Conservation (phyloP, 805 yeast genomes). For the Lachancea meyersii region DNA sequence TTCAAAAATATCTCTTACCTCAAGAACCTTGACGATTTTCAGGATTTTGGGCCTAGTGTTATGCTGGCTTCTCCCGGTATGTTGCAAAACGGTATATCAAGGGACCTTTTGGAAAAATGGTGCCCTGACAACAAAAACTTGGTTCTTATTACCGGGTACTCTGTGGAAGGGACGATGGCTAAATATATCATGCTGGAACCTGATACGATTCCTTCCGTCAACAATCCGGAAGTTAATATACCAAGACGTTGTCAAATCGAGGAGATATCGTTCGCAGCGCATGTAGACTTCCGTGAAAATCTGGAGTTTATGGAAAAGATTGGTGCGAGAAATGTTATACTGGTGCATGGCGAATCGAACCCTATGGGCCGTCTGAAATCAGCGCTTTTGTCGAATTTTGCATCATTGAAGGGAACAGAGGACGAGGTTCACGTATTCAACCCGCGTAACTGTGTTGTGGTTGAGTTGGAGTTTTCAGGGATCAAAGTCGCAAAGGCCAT, state of each 20-base stretch:
- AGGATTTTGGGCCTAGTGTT: slow-evolving; percentile 93
- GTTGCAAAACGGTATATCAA: slow-evolving; percentile 92
- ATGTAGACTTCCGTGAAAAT: slow-evolving; percentile 93
- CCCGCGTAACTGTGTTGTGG: slow-evolving; percentile 83
- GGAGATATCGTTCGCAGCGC: slow-evolving; percentile 98
- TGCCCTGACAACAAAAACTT: slow-evolving; percentile 92
- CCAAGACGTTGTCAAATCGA: slow-evolving; percentile 86
- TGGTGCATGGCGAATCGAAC: slow-evolving; percentile 95
- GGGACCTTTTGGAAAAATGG: slow-evolving; percentile 91
- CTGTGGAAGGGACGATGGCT: slow-evolving; percentile 98
- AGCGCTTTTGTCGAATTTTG: slow-evolving; percentile 81
- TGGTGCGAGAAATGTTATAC: slow-evolving; percentile 74
- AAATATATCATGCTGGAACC: slow-evolving; percentile 85
- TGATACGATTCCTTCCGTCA: slow-evolving; percentile 72
- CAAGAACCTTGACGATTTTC: slow-evolving; percentile 73
- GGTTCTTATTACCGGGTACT: slow-evolving; percentile 88
- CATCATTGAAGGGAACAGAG: slow-evolving; percentile 74
- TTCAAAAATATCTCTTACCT: slow-evolving; percentile 80
- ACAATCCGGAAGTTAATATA: slow-evolving; percentile 74
- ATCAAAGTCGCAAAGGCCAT: slow-evolving; percentile 75
- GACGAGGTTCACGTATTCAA: slow-evolving; percentile 86
- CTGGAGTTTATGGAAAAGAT: slow-evolving; percentile 84
- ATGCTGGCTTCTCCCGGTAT: slow-evolving; percentile 97
- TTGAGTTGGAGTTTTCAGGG: slow-evolving; percentile 73
- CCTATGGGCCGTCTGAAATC: slow-evolving; percentile 98